These are phyloP conservation scores for Talaromyces sp. DNA, from an alignment of 2,329 filamentous ascomycete species.

Conservation along the genomic window DNA sequence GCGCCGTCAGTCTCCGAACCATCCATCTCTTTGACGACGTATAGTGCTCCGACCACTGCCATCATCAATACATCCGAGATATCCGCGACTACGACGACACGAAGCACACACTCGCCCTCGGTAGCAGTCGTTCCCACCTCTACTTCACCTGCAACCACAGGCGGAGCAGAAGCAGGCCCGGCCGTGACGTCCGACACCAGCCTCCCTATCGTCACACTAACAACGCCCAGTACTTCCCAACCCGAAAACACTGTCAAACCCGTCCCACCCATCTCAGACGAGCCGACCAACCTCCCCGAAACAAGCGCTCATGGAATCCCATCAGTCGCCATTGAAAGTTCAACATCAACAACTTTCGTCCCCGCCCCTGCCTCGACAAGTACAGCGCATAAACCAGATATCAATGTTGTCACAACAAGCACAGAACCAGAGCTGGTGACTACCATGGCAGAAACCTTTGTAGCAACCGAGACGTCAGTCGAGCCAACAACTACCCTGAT, in stretches of 20 bases:
- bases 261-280: neutral
- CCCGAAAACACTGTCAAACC: constrained; percentile 2
- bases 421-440: neutral
- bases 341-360: constrained; percentile 6
- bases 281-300: too few relatives aligned
- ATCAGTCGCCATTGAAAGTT: neutral
- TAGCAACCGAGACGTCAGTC: neutral
- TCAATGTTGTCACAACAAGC: neutral
- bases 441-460: neutral
- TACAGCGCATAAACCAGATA: neutral
- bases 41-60: neutral
- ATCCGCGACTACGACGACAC: neutral
- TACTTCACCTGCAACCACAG: neutral
- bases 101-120: neutral
- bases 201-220: neutral
- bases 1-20: neutral
- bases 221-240: neutral
- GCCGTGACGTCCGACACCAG: neutral
- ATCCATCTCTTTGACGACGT: neutral
- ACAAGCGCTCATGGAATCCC: neutral
- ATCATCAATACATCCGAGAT: neutral
- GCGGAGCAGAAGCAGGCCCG: neutral
- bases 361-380: neutral
- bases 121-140: neutral
- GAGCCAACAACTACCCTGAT: constrained; percentile 2